phyloP scores from a whole-genome alignment of 805 yeast genomes.

The Pichia deserticola region DNA sequence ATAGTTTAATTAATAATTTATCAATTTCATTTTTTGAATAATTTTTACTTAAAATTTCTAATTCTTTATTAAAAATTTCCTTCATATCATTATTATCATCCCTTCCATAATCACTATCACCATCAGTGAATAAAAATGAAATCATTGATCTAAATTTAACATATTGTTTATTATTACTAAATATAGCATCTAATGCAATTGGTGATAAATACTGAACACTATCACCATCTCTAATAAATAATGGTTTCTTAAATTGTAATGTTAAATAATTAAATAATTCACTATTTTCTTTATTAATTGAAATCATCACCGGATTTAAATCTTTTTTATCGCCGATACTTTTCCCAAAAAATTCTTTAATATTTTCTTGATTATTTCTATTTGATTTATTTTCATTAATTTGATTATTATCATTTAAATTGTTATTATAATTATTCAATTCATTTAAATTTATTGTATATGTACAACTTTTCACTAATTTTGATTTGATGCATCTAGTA shows the following conservation, averaged over 20 bases:
- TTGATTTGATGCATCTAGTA: slow-evolving; percentile 21
- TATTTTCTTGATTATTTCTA: too few relatives aligned
- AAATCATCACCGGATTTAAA: not conserved
- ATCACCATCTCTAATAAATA: not conserved
- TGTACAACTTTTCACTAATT: not conserved
- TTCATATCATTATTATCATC: not conserved
- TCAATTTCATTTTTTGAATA: slow-evolving; percentile 1
- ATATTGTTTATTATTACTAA: slow-evolving; percentile 1
- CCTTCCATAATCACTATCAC: not conserved
- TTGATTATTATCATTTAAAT: not conserved
- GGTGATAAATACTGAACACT: not conserved
- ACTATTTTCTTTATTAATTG: not conserved
- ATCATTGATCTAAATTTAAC: slow-evolving; percentile 3
- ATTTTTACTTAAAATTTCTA: not conserved
- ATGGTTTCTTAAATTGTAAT: slow-evolving; percentile 2
- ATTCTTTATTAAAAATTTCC: not conserved
- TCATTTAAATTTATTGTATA: not conserved
- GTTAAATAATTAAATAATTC: slow-evolving; percentile 1
- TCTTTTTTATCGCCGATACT: too few relatives aligned
- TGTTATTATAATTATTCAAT: not conserved
- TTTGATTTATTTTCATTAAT: not conserved
- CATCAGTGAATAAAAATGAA: not conserved
- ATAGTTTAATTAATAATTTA: slow-evolving; percentile 3
- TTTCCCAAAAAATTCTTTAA: not conserved
- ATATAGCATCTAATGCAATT: not conserved